Evolutionary conservation across 1,139 yeast species (phyloP), one percentile per base, ranked within the genome.

Genomic region (Debaryomyces singareniensis): DNA sequence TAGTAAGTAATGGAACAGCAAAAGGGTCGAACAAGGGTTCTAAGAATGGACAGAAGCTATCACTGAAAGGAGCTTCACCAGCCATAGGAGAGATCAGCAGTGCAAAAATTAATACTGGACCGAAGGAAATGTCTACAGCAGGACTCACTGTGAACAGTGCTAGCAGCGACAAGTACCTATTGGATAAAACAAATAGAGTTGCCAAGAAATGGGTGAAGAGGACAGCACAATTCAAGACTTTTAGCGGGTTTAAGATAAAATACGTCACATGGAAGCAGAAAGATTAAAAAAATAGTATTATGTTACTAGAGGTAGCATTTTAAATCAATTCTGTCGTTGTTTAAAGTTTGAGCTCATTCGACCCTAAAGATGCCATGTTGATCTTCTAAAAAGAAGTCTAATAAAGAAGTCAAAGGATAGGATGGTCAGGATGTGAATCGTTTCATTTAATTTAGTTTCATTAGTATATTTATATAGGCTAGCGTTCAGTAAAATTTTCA

Each of bases 181-280:
- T 72, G 35, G 80, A 74, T 39, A 66, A 67, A 36, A 51, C 70
- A 6, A 77, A 78, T 2, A 61, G 55, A 31, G 71, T 74, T 14
- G 61, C 64, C 23, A 61, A 69, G 33, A 63, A 58, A 40, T 77
- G 84, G 83, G 49, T 44, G 5, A 72, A 72, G 43, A 55, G 58
- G 31, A 67, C 71, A 1, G 42, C 51, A 6, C 53, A 56, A 29
- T 63, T 77, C 39, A 72, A 71, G 48, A 68, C 78, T n/a, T 76
- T 77, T 43, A 75, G 79, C 9, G 82, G 84, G 9, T 71, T 68
- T 44, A 63, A 63, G 37, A 68, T 71, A 31, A 52, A 58, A n/a
- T 57, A 75, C 37, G 47, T 51, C 5, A 48, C 61, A 4, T 77
- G 46, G 43, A 45, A 40, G 15, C 46, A 43, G 12, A 45, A 44